Percentiles rank a stretch among this genome's conserved stretches.
phyloP scores from a whole-genome alignment of 1,139 yeast species.

The Yamadazyma sp. region DNA sequence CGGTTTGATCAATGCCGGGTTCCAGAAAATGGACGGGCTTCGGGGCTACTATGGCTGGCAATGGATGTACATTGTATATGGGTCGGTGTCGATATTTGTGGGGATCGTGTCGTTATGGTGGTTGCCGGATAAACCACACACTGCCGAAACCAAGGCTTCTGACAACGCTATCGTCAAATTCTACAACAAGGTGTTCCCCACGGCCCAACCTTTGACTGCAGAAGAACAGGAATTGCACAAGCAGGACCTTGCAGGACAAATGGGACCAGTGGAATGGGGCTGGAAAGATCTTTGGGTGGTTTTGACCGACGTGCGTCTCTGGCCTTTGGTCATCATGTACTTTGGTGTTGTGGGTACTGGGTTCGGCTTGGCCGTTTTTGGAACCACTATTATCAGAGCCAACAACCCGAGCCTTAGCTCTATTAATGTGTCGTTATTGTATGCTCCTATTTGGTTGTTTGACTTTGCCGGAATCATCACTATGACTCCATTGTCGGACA shows the following conservation, averaged over 20 bases:
- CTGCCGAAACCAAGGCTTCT: constrained; percentile 14
- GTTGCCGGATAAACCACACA: constrained; percentile 72
- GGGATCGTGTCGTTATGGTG: constrained; percentile 75
- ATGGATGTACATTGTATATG: constrained; percentile 83
- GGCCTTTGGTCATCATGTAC: constrained; percentile 86
- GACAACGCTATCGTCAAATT: constrained; percentile 14
- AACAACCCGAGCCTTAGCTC: constrained; percentile 65
- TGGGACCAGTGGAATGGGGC: constrained; percentile 51
- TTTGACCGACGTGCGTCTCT: constrained; percentile 61
- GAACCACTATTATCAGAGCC: constrained; percentile 72
- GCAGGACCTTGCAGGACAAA: constrained; percentile 55
- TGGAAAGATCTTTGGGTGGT: constrained; percentile 59
- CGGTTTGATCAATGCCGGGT: constrained; percentile 83
- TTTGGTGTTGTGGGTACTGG: constrained; percentile 93
- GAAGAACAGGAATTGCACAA: constrained; percentile 59
- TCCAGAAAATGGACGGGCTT: constrained; percentile 75
- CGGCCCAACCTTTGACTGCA: constrained; percentile 53
- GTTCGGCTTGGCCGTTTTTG: constrained; percentile 80
- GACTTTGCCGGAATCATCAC: constrained; percentile 77
- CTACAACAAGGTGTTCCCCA: constrained; percentile 28
- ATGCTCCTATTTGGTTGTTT: constrained; percentile 90
- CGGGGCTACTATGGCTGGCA: constrained; percentile 81
- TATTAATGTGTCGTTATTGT: constrained; percentile 68
- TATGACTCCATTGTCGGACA: constrained; percentile 80
- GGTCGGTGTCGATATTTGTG: constrained; percentile 64